Evolutionary conservation across 2,329 filamentous ascomycete genomes (phyloP).

Genomic region (Ophiostoma piceae): DNA sequence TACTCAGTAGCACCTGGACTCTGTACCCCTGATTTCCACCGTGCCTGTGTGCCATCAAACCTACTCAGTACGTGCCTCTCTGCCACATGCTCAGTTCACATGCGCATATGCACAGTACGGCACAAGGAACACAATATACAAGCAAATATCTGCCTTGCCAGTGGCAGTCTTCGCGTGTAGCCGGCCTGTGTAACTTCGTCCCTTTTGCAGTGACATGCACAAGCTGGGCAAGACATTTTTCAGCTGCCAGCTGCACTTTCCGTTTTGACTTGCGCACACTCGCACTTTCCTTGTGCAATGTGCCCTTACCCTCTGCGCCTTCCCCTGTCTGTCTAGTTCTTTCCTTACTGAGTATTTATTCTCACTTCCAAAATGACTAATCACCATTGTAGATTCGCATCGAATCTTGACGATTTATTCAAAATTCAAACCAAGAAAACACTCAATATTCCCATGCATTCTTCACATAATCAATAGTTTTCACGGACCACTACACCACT

Average conservation of each 20-base stretch:
- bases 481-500: constrained; percentile 10
- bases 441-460: neutral
- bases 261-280: neutral
- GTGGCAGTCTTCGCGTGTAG: neutral
- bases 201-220: neutral
- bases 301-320: neutral
- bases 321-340: neutral
- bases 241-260: constrained; percentile 6
- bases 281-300: neutral
- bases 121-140: too few species aligned
- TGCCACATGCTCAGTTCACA: too few species aligned
- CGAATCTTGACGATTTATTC: neutral
- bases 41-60: neutral
- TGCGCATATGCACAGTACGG: too few species aligned
- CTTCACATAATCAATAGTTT: constrained; percentile 2
- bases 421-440: neutral
- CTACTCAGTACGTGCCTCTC: neutral
- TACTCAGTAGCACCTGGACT: neutral
- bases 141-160: neutral
- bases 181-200: neutral
- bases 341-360: neutral
- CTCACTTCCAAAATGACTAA: neutral
- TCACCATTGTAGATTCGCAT: neutral
- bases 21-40: neutral
- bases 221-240: neutral